Evolutionary conservation across 805 yeast genomes (phyloP).

Genomic region (Saturnispora mendoncae): DNA sequence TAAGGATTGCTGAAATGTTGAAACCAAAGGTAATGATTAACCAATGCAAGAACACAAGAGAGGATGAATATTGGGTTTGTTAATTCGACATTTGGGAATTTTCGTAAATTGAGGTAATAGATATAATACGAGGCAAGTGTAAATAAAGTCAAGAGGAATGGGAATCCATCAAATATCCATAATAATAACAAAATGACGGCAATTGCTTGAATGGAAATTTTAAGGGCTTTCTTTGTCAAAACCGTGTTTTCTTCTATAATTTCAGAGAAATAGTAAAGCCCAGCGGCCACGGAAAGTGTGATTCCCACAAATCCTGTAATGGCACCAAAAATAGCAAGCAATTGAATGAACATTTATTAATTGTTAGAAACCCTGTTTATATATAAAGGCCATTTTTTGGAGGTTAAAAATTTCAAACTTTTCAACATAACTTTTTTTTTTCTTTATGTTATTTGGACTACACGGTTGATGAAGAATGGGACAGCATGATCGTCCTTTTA

Average conservation of each 20-base stretch:
- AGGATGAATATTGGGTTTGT: slow-evolving; percentile 61
- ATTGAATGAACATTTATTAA: slow-evolving; percentile 44
- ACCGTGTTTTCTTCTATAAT: slow-evolving; percentile 89
- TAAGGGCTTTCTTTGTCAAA: slow-evolving; percentile 64
- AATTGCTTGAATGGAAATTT: slow-evolving; percentile 54
- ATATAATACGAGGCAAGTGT: slow-evolving; percentile 63
- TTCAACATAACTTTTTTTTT: neutral
- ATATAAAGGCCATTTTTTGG: no score
- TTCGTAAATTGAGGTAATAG: slow-evolving; percentile 67
- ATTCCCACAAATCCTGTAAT: slow-evolving; percentile 52
- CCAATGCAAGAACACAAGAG: slow-evolving; percentile 62
- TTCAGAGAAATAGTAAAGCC: slow-evolving; percentile 84
- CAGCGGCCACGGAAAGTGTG: slow-evolving; percentile 70
- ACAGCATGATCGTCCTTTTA: slow-evolving; percentile 7
- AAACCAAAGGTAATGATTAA: slow-evolving; percentile 89
- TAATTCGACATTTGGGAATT: slow-evolving; percentile 77
- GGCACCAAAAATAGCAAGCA: slow-evolving; percentile 53
- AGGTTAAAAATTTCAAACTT: neutral
- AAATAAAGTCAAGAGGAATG: slow-evolving; percentile 56
- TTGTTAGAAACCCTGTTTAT: slow-evolving; percentile 1
- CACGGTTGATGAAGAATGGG: slow-evolving; percentile 11
- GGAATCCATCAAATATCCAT: slow-evolving; percentile 70
- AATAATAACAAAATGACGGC: slow-evolving; percentile 42
- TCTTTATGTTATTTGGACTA: slow-evolving; percentile 9
- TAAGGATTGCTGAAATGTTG: slow-evolving; percentile 65